Conservation (phyloP, 257 asterid genomes). For the Anisodus tanguticus region DNA sequence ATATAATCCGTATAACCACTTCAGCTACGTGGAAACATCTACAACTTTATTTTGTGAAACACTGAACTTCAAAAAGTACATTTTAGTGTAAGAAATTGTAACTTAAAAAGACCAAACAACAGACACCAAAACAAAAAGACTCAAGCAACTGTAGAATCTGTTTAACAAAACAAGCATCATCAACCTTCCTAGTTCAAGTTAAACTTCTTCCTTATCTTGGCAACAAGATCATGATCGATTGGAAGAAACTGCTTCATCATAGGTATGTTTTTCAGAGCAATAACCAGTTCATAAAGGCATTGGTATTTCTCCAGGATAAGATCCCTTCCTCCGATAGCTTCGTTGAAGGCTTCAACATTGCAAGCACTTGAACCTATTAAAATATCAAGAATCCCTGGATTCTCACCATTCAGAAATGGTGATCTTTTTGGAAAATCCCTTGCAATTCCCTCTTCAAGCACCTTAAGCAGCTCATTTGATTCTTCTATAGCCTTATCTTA, state of each 20-base stretch:
- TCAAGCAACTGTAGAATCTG: neutral
- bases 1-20: neutral
- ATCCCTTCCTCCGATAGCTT: constrained; percentile 34
- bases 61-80: neutral
- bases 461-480: constrained; percentile 34
- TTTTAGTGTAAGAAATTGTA: neutral
- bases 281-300: constrained; percentile 38
- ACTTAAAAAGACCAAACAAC: neutral
- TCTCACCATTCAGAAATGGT: constrained; percentile 23
- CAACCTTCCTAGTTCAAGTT: neutral
- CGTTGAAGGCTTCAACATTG: constrained; percentile 36
- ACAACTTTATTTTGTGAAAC: too few relatives aligned
- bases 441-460: constrained; percentile 41
- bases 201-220: neutral
- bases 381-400: constrained; percentile 41
- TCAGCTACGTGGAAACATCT: too few relatives aligned
- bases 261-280: constrained; percentile 31
- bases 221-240: constrained; percentile 5
- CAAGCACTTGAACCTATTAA: constrained; percentile 41
- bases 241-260: constrained; percentile 6
- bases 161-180: neutral
- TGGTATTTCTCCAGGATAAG: constrained; percentile 41
- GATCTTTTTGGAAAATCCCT: constrained; percentile 25
- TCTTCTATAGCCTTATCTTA: constrained; percentile 32
- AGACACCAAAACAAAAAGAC: neutral